Conservation (phyloP, 371 early-diverging fungal species). For the Mucor velutinosus region DNA sequence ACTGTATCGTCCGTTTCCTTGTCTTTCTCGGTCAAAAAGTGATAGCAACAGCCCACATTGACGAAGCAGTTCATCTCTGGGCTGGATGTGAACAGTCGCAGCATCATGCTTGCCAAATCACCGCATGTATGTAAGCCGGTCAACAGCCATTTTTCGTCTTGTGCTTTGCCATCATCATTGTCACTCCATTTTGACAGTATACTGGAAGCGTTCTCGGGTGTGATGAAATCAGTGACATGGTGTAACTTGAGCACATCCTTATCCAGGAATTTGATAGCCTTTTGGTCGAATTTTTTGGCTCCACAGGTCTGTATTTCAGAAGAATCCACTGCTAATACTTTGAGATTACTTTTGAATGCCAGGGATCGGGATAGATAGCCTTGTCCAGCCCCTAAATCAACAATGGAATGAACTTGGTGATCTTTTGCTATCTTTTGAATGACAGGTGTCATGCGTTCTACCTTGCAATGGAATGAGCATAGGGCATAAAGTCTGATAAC, state of each 20-base stretch:
- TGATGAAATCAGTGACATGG: slow-evolving; percentile 61
- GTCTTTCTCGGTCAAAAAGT: slow-evolving; percentile 52
- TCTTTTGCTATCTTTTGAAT: slow-evolving; percentile 54
- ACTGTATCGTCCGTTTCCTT: background rate
- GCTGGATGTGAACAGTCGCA: slow-evolving; percentile 69
- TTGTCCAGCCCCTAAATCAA: slow-evolving; percentile 75
- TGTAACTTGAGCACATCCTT: slow-evolving; percentile 36
- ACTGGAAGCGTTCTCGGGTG: slow-evolving; percentile 52
- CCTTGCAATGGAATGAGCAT: slow-evolving; percentile 25
- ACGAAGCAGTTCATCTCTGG: slow-evolving; percentile 69
- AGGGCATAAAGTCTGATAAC: background rate
- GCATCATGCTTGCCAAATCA: slow-evolving; percentile 71
- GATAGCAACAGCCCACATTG: slow-evolving; percentile 88
- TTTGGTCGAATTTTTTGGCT: slow-evolving; percentile 67
- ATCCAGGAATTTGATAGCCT: slow-evolving; percentile 39
- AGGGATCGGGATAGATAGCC: slow-evolving; percentile 80
- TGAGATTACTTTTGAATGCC: slow-evolving; percentile 68
- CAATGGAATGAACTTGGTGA: slow-evolving; percentile 44
- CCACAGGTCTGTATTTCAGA: slow-evolving; percentile 80
- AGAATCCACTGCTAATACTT: slow-evolving; percentile 82
- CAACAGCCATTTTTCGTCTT: slow-evolving; percentile 60
- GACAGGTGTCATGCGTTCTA: slow-evolving; percentile 63
- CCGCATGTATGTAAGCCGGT: slow-evolving; percentile 90
- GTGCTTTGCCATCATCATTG: background rate
- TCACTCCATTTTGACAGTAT: slow-evolving; percentile 44